Evolutionary conservation across 768 basidiomycete genomes (phyloP), one percentile per base, ranked within the genome.

Genomic region (Mycena chlorophos): DNA sequence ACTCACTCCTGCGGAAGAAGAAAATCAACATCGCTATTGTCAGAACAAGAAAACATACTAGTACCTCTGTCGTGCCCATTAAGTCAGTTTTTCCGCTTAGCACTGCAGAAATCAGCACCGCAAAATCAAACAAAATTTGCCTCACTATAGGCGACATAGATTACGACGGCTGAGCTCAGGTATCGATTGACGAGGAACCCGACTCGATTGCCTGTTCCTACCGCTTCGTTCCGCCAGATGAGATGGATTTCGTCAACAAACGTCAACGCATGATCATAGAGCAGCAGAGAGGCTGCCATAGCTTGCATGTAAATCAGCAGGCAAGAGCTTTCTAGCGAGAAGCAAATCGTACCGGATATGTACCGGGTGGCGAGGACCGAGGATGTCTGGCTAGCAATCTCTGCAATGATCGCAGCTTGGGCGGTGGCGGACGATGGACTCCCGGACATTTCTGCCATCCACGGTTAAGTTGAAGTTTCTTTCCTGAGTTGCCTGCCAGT

Each of bases 61-160:
- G 31, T 34, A 17, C 31, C 8, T 34, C 31, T 17, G 17, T 34
- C 31, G 31, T 8, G 8, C 10, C 31, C n/a, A n/a, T n/a, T n/a
- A n/a, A n/a, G n/a, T 37, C n/a, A 20, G 10, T 43, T 10, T 43
- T 43, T 10, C 40, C 40, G 8, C 40, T 19, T 20, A 43, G 22
- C 12, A 43, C 40, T 43, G 20, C 8, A 8, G 14, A 43, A 43
- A 23, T n/a, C 16, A n/a, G 14, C 8, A 19, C 22, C 20, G 10
- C 40, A 28, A 19, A n/a, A n/a, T 20, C 6, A 50, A 10, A 29
- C 17, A 19, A 47, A 51, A 17, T 31, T 12, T 8, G 3, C 37
- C 55, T 30, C 27, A 39, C 55, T 52, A 28, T 57, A 48, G 23
- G 55, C 49, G 10, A 45, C 42, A 16, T 57, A 57, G n/a, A 57